These are phyloP conservation scores for Trichopus zeylanicus DNA, from an alignment of 116 monocot species.

Conservation along the genomic window DNA sequence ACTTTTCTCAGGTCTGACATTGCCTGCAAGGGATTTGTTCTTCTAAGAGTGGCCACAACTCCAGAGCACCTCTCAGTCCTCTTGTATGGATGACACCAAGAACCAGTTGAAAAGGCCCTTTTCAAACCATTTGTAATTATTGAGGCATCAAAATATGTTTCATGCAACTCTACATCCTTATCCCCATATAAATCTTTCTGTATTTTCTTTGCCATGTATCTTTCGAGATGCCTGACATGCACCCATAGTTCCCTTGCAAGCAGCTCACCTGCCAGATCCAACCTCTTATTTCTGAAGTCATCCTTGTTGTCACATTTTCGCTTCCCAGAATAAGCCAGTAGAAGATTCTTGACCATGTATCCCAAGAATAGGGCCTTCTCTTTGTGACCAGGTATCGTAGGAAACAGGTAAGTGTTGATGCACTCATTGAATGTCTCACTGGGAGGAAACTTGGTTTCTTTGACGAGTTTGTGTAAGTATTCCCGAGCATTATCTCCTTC, in stretches of 20 bases:
- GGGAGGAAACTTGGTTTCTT: constrained; percentile 71
- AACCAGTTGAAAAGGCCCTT: constrained; percentile 74
- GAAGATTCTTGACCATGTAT: constrained; percentile 78
- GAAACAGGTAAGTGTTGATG: constrained; percentile 59
- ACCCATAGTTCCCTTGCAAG: constrained; percentile 57
- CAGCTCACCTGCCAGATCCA: constrained; percentile 72
- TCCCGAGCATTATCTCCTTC: constrained; percentile 41
- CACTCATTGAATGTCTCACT: constrained; percentile 67
- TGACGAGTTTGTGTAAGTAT: constrained; percentile 35
- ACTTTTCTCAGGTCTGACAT: constrained; percentile 81
- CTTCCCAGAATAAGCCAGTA: constrained; percentile 62
- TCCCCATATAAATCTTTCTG: constrained; percentile 79
- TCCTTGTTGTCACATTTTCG: constrained; percentile 77
- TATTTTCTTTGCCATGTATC: constrained; percentile 67
- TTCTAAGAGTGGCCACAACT: constrained; percentile 68
- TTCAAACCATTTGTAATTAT: constrained; percentile 79
- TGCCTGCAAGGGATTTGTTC: constrained; percentile 80
- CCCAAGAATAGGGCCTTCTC: constrained; percentile 74
- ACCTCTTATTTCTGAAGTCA: constrained; percentile 93
- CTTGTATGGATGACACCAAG: constrained; percentile 83
- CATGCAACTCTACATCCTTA: constrained; percentile 45
- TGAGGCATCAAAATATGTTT: constrained; percentile 68
- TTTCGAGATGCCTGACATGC: constrained; percentile 76
- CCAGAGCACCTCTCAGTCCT: constrained; percentile 58
- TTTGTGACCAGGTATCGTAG: constrained; percentile 38